Evolutionary conservation across 768 basidiomycete species (phyloP).

Genomic region (Postia placenta): DNA sequence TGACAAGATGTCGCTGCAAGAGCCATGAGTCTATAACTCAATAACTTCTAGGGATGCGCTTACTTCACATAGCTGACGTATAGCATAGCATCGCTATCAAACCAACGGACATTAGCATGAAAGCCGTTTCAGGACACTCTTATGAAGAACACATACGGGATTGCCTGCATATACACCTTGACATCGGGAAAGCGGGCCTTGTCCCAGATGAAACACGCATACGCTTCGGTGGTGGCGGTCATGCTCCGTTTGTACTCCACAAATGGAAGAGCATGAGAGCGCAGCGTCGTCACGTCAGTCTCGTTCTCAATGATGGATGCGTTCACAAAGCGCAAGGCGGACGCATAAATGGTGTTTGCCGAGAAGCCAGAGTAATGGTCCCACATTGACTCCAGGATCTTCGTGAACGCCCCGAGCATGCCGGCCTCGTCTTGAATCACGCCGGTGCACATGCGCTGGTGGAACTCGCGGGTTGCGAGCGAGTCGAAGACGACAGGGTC

Average conservation of each 20-base stretch:
- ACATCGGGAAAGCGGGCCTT: constrained; percentile 24
- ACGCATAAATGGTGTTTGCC: constrained; percentile 30
- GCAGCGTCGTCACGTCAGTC: constrained; percentile 21
- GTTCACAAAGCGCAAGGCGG: constrained; percentile 30
- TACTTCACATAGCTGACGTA: constrained; percentile 6
- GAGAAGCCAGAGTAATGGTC: constrained; percentile 23
- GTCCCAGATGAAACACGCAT: constrained; percentile 30
- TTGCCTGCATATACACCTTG: constrained; percentile 28
- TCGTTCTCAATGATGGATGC: constrained; percentile 28
- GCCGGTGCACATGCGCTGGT: constrained; percentile 2
- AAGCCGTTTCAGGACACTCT: too few relatives aligned
- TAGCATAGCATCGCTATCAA: constrained; percentile 2
- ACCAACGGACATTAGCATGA: not conserved
- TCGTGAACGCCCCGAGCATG: constrained; percentile 28
- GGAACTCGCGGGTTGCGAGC: constrained; percentile 1
- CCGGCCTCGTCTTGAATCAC: constrained; percentile 12
- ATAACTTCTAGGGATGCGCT: not conserved
- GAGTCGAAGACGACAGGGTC: constrained; percentile 21
- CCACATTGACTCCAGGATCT: constrained; percentile 24
- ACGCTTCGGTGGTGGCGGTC: constrained; percentile 32
- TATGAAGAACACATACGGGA: constrained; percentile 24
- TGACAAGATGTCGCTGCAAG: constrained; percentile 12
- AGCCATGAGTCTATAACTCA: too few relatives aligned
- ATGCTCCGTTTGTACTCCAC: constrained; percentile 21
- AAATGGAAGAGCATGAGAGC: constrained; percentile 19